Base-by-base conservation (phyloP, 257 asterid genomes). In the Parsonsia alboflavescens region DNA sequence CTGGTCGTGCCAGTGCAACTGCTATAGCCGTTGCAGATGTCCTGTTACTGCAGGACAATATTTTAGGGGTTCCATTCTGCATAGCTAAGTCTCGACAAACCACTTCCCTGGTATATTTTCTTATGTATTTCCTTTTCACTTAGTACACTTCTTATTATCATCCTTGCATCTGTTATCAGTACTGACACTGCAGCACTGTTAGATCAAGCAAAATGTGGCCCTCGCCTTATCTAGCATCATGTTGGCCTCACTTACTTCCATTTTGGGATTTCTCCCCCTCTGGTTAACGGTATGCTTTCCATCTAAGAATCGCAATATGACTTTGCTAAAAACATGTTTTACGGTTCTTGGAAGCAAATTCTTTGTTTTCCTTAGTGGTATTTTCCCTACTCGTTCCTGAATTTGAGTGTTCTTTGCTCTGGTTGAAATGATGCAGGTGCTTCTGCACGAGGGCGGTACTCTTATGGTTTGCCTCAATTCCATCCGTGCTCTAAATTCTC, bases 21-120 rank as follows among this genome's bases (percentile, higher is more conserved):
- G 99, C 98, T 41, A 83, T 95, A 82, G 97, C 96, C 72, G 99
- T 92, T 66, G 98, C 98, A 4, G 99, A 95, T 81, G 90, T 95
- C 36, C 86, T 95, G 79, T 83, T 95, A 86, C 91, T 95, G 62
- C 99, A 92, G 82, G 98, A 95, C 88, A 90, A 92, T 80, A 87
- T 90, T 71, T 92, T 93, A 0, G 94, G 96, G 74, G 96, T 95
- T 74, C 97, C 99, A 36, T 95, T 95, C 78, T 88, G 94, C 79
- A 77, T 95, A 9, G 97, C 96, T 13, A 95, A 95, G 78, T 86
- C 98, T 71, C 85, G 91, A 53, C 98, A 95, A 81, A 95, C 99
- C 11, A 87, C 91, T 65, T 90, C 90, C 63, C 87, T 95, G 98
- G 99, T 95, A 92, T 72, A n/a, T 58, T 49, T 42, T 21, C n/a